Evolutionary conservation across 768 basidiomycete species (phyloP), one percentile per base, ranked within the genome.

Genomic region (Plicaturopsis crispa): DNA sequence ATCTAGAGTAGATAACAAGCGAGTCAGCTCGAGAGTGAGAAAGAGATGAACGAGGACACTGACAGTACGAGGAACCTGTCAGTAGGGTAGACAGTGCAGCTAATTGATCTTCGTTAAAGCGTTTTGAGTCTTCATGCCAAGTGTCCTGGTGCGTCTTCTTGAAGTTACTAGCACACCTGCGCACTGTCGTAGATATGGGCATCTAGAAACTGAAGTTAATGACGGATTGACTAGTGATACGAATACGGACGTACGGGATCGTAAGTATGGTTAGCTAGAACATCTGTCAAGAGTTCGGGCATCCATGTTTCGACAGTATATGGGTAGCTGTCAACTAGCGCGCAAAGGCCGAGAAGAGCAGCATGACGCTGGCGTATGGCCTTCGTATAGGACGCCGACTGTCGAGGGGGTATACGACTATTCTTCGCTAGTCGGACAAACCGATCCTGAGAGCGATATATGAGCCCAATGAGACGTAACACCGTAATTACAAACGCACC

Each of bases 261-360:
- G 44, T 91, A 86, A 2, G 84, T 81, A 55, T 90, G 84, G 48
- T 86, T 83, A 7, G 80, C 81, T 39, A 92, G 66, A 14, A 86
- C 72, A 43, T 74, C 80, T 26, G 85, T 82, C 44, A 93, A 62
- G 31, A 96, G 70, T 33, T 80, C 78, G 1, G 92, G 88, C 75
- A 94, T 81, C 84, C 92, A 98, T 45, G 80, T 78, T 52, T 94
- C 94, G 11, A 97, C 84, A 2, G 91, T 92, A 61, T 96, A 96
- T 0, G 94, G 94, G 56, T 86, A 94, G 41, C 91, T 93, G 50
- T 93, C 88, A 23, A 98, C 78, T 22, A 98, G 66, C 4, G 94
- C 89, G 47, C 88, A 89, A 31, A 93, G 80, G n/a, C 94, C 94
- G 34, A 98, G 70, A 41, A 98, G 85, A 2, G 91, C 91, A 18